These are phyloP conservation scores for Hemisphaericaspora xylanilytica DNA, from an alignment of 1,139 yeast species.

Conservation along the genomic window DNA sequence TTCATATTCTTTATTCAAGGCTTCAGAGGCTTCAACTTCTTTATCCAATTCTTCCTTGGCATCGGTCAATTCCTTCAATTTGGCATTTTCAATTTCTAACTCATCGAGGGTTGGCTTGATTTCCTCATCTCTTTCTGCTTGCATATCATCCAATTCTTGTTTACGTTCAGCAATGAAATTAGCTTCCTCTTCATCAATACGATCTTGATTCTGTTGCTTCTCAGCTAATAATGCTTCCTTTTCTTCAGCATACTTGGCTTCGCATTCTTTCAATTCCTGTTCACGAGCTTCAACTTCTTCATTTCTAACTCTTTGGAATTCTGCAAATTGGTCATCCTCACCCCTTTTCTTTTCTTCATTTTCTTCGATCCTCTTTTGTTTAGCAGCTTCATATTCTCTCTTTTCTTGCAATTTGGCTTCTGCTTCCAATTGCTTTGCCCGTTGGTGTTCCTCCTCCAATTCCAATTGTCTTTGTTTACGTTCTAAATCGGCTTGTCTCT, in stretches of 20 bases:
- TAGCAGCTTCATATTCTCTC: constrained; percentile 38
- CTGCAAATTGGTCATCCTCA: constrained; percentile 37
- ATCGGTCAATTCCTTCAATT: constrained; percentile 39
- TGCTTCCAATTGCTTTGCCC: constrained; percentile 50
- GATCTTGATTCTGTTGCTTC: constrained; percentile 41
- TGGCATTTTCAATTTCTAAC: constrained; percentile 36
- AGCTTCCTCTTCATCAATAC: constrained; percentile 43
- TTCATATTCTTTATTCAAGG: constrained; percentile 34
- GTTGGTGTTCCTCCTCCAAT: constrained; percentile 33
- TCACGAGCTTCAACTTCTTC: constrained; percentile 36
- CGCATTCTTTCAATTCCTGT: constrained; percentile 34
- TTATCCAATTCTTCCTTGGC: constrained; percentile 35
- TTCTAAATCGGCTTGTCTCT: constrained; percentile 60
- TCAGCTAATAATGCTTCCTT: constrained; percentile 38
- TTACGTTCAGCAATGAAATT: constrained; percentile 39
- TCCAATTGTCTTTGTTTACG: constrained; percentile 33
- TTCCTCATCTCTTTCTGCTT: constrained; percentile 44
- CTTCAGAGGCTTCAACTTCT: constrained; percentile 35
- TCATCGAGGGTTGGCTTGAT: constrained; percentile 43
- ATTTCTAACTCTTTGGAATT: constrained; percentile 34
- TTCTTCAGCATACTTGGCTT: constrained; percentile 33
- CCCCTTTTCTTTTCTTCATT: constrained; percentile 41
- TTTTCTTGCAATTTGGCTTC: constrained; percentile 49
- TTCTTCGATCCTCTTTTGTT: constrained; percentile 34
- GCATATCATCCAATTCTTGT: constrained; percentile 44